Evolutionary conservation across 768 basidiomycete genomes (phyloP).

Genomic region (Tylopilus balloui): DNA sequence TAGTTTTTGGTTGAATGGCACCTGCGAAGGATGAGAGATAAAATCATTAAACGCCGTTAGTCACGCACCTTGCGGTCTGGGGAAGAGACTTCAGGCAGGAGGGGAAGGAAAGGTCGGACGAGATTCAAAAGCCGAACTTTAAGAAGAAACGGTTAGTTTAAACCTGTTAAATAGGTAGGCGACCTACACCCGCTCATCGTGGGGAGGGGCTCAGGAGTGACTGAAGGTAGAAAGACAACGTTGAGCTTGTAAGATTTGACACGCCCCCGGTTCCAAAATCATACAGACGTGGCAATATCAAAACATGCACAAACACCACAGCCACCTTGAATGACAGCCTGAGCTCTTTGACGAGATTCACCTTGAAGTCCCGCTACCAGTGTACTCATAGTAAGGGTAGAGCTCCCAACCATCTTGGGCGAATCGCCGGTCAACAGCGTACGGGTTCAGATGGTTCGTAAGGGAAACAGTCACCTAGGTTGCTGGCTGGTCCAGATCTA

Average conservation of each 20-base stretch:
- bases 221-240: conserved; percentile 18
- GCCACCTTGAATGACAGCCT: too few relatives aligned
- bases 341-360: too few relatives aligned
- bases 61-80: conserved; percentile 87
- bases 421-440: too few relatives aligned
- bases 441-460: too few relatives aligned
- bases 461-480: too few relatives aligned
- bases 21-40: conserved; percentile 41
- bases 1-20: conserved; percentile 97
- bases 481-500: too few relatives aligned
- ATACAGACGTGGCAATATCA: conserved; percentile 29
- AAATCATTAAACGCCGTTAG: background rate
- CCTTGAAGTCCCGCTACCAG: too few relatives aligned
- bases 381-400: too few relatives aligned
- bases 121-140: conserved; percentile 92
- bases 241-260: conserved; percentile 17
- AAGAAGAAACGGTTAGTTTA: background rate
- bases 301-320: conserved; percentile 29
- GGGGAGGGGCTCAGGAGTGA: conserved; percentile 26
- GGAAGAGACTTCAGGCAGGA: conserved; percentile 95
- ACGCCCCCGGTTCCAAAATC: conserved; percentile 14
- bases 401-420: too few relatives aligned
- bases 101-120: conserved; percentile 94
- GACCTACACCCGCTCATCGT: conserved; percentile 80
- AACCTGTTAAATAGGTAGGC: background rate